phyloP scores from a whole-genome alignment of 164 flowering plant genomes.

The Piper longum region DNA sequence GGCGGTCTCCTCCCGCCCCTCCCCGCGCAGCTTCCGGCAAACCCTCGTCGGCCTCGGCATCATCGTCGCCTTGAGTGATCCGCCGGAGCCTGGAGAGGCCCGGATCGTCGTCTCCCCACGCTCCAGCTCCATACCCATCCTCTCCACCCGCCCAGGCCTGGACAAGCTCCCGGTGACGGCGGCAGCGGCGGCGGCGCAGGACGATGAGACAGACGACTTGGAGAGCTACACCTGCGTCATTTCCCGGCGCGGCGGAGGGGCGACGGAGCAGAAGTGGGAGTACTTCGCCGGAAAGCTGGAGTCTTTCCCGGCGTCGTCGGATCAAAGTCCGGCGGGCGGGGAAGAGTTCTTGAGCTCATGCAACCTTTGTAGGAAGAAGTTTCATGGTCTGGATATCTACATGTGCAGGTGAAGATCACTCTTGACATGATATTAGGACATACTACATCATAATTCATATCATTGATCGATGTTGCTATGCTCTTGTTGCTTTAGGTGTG shows the following conservation, averaged over 20 bases:
- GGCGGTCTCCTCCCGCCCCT: conserved; percentile 9
- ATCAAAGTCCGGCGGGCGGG: neutral
- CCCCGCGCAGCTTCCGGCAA: conserved; percentile 21
- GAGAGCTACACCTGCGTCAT: conserved; percentile 62
- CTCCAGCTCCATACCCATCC: conserved; percentile 28
- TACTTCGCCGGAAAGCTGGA: conserved; percentile 22
- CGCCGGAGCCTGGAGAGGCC: conserved; percentile 4
- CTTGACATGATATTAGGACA: neutral
- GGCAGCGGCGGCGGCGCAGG: conserved; percentile 5
- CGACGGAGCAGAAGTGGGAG: conserved; percentile 23
- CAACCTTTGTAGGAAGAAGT: conserved; percentile 40
- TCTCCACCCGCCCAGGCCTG: conserved; percentile 5
- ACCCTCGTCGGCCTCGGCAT: conserved; percentile 37
- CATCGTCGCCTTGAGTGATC: conserved; percentile 32
- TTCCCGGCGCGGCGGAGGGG: conserved; percentile 26
- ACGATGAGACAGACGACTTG: conserved; percentile 26
- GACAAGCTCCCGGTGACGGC: conserved; percentile 5
- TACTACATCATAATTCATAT: too few species aligned
- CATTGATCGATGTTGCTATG: too few species aligned
- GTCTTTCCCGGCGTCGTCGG: conserved; percentile 16
- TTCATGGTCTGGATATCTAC: conserved; percentile 48
- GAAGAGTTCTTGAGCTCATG: conserved; percentile 32
- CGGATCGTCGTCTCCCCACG: conserved; percentile 13
- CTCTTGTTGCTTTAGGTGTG: too few species aligned
- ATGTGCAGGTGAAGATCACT: conserved; percentile 40